phyloP scores from a whole-genome alignment of 352 stramenopile species.

The Aphanomyces invadans region DNA sequence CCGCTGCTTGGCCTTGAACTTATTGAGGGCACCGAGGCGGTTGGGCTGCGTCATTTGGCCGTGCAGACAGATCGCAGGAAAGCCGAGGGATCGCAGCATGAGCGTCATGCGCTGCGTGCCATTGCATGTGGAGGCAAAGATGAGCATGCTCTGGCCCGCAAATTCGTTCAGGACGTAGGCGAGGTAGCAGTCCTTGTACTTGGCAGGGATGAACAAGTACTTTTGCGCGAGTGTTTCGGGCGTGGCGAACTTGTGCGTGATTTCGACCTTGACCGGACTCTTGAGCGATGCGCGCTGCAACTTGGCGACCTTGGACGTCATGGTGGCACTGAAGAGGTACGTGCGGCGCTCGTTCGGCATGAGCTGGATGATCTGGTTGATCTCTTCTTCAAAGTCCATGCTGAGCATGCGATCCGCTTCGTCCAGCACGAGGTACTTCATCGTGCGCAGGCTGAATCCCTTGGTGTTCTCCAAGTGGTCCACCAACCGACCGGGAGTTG shows the following conservation, averaged over 20 bases:
- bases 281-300: slow-evolving; percentile 95
- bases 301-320: slow-evolving; percentile 98
- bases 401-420: slow-evolving; percentile 93
- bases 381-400: slow-evolving; percentile 98
- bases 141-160: slow-evolving; percentile 93
- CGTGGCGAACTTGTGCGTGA: slow-evolving; percentile 97
- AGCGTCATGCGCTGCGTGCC: slow-evolving; percentile 94
- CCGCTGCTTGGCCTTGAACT: slow-evolving; percentile 92
- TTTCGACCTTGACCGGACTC: slow-evolving; percentile 95
- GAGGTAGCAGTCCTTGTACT: slow-evolving; percentile 99
- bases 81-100: slow-evolving; percentile 97
- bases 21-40: slow-evolving; percentile 94
- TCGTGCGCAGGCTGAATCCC: slow-evolving; percentile 87
- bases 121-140: slow-evolving; percentile 98
- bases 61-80: slow-evolving; percentile 97
- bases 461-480: slow-evolving; percentile 96
- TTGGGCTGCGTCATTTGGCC: slow-evolving; percentile 98
- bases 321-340: slow-evolving; percentile 99
- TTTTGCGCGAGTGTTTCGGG: slow-evolving; percentile 97
- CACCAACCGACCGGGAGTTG: slow-evolving; percentile 88
- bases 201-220: slow-evolving; percentile 99
- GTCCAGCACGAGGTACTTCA: slow-evolving; percentile 91
- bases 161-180: slow-evolving; percentile 98
- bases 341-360: slow-evolving; percentile 92
- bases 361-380: slow-evolving; percentile 97